Percentiles rank a stretch among this genome's conserved stretches.
These are phyloP conservation scores for Avena sativa DNA, from an alignment of 176 grass and related monocot species.

Conservation along the genomic window DNA sequence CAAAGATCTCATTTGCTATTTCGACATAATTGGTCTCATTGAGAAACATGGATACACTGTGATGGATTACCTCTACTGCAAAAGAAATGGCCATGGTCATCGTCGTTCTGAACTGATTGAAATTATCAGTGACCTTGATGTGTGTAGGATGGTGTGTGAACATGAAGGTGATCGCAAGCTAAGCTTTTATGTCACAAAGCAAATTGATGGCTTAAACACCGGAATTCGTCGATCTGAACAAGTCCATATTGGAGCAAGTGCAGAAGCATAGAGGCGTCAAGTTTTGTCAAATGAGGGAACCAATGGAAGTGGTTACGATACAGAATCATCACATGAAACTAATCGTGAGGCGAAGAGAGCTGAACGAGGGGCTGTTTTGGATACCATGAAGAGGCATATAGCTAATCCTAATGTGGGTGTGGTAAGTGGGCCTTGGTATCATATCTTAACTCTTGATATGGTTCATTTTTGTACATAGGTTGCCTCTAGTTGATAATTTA, in stretches of 20 bases:
- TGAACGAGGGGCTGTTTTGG: not conserved
- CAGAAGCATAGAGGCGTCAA: too few relatives aligned
- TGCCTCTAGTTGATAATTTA: too few relatives aligned
- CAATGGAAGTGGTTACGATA: not conserved
- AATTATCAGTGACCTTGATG: too few relatives aligned
- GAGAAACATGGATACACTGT: not conserved
- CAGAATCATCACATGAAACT: not conserved
- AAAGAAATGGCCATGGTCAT: not conserved
- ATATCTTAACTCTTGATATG: too few relatives aligned
- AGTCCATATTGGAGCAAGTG: too few relatives aligned
- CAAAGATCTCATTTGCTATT: not conserved
- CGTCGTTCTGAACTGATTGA: too few relatives aligned
- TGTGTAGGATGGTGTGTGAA: too few relatives aligned
- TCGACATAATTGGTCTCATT: not conserved
- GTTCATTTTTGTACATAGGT: too few relatives aligned
- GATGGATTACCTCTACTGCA: not conserved
- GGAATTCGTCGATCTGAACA: too few relatives aligned
- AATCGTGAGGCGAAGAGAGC: not conserved
- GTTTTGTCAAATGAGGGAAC: not conserved
- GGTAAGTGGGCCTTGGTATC: not conserved
- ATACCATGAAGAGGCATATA: not conserved
- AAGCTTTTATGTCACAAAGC: not conserved
- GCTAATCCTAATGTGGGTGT: not conserved
- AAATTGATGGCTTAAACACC: too few relatives aligned
- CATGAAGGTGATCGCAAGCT: not conserved